Evolutionary conservation across 2,329 filamentous ascomycete genomes (phyloP).

Genomic region (Aspergillus spinulosporus): DNA sequence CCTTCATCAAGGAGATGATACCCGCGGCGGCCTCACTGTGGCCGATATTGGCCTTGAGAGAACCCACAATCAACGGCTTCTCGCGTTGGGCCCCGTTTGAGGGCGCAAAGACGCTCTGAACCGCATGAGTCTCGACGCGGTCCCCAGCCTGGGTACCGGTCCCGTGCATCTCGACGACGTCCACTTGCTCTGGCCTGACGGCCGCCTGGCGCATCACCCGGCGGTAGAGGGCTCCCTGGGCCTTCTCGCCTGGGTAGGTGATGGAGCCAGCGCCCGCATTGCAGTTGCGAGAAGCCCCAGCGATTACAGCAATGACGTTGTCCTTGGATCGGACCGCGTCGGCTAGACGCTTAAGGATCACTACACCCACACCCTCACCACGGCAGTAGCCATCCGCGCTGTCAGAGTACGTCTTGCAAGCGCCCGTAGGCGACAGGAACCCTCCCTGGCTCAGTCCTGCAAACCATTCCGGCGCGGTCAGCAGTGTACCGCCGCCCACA

Average conservation of each 20-base stretch:
- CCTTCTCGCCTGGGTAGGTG: slow-evolving; percentile 42
- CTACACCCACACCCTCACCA: slow-evolving; percentile 50
- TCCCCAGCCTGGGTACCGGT: slow-evolving; percentile 44
- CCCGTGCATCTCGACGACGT: slow-evolving; percentile 44
- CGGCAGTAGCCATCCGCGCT: slow-evolving; percentile 58
- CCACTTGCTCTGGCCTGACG: slow-evolving; percentile 37
- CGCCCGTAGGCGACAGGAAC: slow-evolving; percentile 39
- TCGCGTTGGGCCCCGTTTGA: slow-evolving; percentile 55
- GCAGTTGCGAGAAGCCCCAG: slow-evolving; percentile 38
- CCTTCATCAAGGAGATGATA: slow-evolving; percentile 55
- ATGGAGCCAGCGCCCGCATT: slow-evolving; percentile 49
- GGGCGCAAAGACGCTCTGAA: slow-evolving; percentile 32
- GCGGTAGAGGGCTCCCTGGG: slow-evolving; percentile 38
- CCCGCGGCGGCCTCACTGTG: slow-evolving; percentile 46
- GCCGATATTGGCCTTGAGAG: slow-evolving; percentile 43
- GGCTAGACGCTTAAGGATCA: slow-evolving; percentile 54
- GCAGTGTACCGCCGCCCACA: slow-evolving; percentile 62
- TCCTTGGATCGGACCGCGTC: slow-evolving; percentile 55
- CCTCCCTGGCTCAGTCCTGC: slow-evolving; percentile 63
- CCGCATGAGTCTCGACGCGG: slow-evolving; percentile 39
- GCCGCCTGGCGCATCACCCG: slow-evolving; percentile 39
- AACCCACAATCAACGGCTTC: slow-evolving; percentile 31
- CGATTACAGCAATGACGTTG: slow-evolving; percentile 44
- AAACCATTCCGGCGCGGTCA: slow-evolving; percentile 71
- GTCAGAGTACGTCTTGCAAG: slow-evolving; percentile 52